Evolutionary conservation across 345 rosid species (phyloP).

Genomic region (Euphorbia peplus): DNA sequence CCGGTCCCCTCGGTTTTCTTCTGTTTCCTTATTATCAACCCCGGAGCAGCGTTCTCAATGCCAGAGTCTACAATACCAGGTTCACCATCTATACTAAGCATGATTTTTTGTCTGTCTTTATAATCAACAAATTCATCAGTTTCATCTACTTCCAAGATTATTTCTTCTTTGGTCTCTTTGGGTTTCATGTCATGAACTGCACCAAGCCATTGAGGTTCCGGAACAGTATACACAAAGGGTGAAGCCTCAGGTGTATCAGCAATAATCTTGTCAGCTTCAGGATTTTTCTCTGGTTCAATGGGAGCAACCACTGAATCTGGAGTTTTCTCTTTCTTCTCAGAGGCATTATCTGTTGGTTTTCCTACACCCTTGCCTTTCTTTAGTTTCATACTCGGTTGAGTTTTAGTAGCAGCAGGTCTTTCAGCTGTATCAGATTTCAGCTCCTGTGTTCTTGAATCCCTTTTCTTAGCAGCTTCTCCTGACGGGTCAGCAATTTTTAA

Average conservation of each 20-base stretch:
- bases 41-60: slow-evolving; percentile 55
- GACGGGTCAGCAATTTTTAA: slow-evolving; percentile 90
- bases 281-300: slow-evolving; percentile 21
- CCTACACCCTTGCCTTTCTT: slow-evolving; percentile 27
- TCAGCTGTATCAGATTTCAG: slow-evolving; percentile 33
- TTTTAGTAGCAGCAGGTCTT: slow-evolving; percentile 32
- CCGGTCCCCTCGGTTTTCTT: slow-evolving; percentile 46
- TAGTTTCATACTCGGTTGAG: slow-evolving; percentile 29
- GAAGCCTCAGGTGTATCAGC: slow-evolving; percentile 38
- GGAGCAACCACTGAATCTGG: slow-evolving; percentile 17
- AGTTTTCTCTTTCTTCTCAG: slow-evolving; percentile 32
- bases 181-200: slow-evolving; percentile 52
- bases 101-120: slow-evolving; percentile 64
- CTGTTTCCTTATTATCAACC: slow-evolving; percentile 80
- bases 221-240: slow-evolving; percentile 42
- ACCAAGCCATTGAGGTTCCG: slow-evolving; percentile 95
- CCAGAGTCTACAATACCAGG: slow-evolving; percentile 22
- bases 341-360: slow-evolving; percentile 32
- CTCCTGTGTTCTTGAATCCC: slow-evolving; percentile 46
- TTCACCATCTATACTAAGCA: slow-evolving; percentile 24
- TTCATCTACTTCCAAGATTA: slow-evolving; percentile 34
- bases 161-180: slow-evolving; percentile 38
- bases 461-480: slow-evolving; percentile 71
- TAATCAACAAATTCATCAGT: slow-evolving; percentile 75
- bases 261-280: slow-evolving; percentile 37